Conservation (phyloP, 2,329 filamentous ascomycete species). For the Fusarium sp. region DNA sequence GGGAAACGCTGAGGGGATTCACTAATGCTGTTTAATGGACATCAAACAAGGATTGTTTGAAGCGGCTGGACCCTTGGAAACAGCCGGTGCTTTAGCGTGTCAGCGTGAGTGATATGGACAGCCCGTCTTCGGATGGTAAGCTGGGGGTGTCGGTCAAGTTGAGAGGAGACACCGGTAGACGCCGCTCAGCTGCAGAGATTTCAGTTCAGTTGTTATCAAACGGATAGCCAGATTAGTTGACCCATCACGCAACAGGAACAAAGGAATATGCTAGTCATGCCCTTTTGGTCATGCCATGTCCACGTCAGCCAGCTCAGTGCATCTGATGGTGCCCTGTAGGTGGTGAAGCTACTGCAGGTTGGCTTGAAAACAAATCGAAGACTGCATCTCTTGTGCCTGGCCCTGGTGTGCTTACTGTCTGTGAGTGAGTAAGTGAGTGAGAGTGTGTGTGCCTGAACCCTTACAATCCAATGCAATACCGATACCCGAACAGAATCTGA, state of each 20-base stretch:
- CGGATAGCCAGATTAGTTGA: not conserved
- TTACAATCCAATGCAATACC: conserved; percentile 16
- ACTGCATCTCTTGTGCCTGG: conserved; percentile 15
- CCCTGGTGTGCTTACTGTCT: not conserved
- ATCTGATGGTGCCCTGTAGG: not conserved
- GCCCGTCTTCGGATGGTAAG: conserved; percentile 8
- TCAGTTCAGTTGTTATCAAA: conserved; percentile 5
- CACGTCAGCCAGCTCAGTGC: conserved; percentile 33
- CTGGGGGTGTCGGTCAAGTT: conserved; percentile 17
- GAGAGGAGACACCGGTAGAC: not conserved
- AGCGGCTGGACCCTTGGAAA: conserved; percentile 1
- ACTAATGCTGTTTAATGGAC: conserved; percentile 18
- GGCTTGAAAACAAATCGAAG: not conserved
- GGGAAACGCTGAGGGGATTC: conserved; percentile 2
- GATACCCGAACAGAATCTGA: conserved; percentile 28
- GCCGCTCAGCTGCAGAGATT: conserved; percentile 19
- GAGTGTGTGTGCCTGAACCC: conserved; percentile 7
- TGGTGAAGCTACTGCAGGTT: conserved; percentile 17
- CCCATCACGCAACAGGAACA: not conserved
- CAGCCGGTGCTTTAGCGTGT: not conserved
- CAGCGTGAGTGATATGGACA: not conserved
- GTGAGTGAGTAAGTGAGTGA: too few species aligned
- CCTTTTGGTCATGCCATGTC: conserved; percentile 29
- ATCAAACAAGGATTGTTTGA: conserved; percentile 11
- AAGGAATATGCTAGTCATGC: not conserved